Conservation (phyloP, 2,329 filamentous ascomycete species). For the Nectriaceae sp. region DNA sequence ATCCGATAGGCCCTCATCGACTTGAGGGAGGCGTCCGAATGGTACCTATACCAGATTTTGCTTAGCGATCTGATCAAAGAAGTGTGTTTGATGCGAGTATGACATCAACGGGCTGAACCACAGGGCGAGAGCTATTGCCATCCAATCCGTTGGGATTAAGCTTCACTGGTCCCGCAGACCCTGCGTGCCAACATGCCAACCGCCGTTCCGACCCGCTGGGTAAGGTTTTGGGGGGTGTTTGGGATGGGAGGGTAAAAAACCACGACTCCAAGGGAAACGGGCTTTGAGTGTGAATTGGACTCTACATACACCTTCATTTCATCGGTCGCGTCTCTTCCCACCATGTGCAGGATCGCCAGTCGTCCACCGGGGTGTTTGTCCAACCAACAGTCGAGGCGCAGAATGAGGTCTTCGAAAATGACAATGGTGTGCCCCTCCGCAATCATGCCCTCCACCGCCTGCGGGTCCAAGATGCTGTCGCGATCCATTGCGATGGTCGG, state of each 20-base stretch:
- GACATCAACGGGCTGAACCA: background rate
- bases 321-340: constrained; percentile 39
- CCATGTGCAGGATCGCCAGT: constrained; percentile 59
- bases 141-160: background rate
- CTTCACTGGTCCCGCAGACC: too few species aligned
- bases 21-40: constrained; percentile 52
- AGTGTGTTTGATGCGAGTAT: background rate
- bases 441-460: constrained; percentile 53
- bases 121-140: background rate
- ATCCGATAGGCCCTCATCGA: constrained; percentile 64
- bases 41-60: constrained; percentile 49
- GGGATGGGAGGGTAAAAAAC: too few species aligned
- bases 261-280: background rate
- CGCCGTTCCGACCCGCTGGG: too few species aligned
- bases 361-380: constrained; percentile 59
- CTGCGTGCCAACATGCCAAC: too few species aligned
- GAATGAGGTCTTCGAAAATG: constrained; percentile 55
- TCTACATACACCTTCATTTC: constrained; percentile 38
- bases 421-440: constrained; percentile 57
- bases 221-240: too few species aligned
- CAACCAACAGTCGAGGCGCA: constrained; percentile 61
- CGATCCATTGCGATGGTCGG: constrained; percentile 38
- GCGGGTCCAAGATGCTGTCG: constrained; percentile 45
- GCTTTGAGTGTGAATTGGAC: too few species aligned
- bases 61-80: too few species aligned